Evolutionary conservation across 768 basidiomycete species (phyloP).

Genomic region (Auricularia sp.): DNA sequence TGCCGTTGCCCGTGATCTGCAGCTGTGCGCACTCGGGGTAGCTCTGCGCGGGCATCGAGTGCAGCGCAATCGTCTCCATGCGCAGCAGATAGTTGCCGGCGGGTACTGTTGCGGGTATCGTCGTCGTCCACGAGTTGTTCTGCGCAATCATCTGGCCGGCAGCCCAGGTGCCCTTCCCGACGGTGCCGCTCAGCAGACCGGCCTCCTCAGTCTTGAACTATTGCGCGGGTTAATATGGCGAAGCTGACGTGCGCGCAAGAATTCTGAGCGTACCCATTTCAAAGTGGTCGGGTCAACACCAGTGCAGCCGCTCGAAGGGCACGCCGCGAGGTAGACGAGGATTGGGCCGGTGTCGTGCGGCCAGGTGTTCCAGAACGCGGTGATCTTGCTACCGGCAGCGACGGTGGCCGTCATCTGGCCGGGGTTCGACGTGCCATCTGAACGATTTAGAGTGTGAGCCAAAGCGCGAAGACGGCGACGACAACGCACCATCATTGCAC

Average conservation of each 20-base stretch:
- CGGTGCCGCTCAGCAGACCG: constrained; percentile 14
- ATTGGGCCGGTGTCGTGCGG: constrained; percentile 6
- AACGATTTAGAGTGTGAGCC: neutral
- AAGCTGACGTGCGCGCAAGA: neutral
- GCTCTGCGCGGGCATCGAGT: constrained; percentile 9
- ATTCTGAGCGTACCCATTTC: constrained; percentile 5
- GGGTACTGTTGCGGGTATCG: constrained; percentile 9
- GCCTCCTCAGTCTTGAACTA: constrained; percentile 31
- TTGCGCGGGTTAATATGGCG: neutral
- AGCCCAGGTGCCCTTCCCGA: constrained; percentile 8
- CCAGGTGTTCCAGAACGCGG: constrained; percentile 5
- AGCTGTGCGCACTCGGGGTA: constrained; percentile 27
- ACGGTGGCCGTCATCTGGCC: constrained; percentile 9
- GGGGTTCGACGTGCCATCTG: neutral
- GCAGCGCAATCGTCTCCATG: constrained; percentile 12
- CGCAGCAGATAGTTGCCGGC: constrained; percentile 11
- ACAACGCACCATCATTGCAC: constrained; percentile 11
- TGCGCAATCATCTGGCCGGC: constrained; percentile 11
- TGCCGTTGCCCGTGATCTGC: constrained; percentile 23
- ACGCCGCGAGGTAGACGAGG: constrained; percentile 11
- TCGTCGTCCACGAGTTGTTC: constrained; percentile 11
- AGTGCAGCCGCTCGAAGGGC: constrained; percentile 9
- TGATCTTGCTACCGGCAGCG: constrained; percentile 9
- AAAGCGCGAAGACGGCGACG: constrained; percentile 3
- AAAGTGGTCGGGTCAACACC: constrained; percentile 9